Percentiles rank a stretch among this genome's conserved stretches.
These are phyloP conservation scores for Fusarium veterinarium DNA, from an alignment of 2,329 filamentous ascomycete genomes.

Conservation along the genomic window DNA sequence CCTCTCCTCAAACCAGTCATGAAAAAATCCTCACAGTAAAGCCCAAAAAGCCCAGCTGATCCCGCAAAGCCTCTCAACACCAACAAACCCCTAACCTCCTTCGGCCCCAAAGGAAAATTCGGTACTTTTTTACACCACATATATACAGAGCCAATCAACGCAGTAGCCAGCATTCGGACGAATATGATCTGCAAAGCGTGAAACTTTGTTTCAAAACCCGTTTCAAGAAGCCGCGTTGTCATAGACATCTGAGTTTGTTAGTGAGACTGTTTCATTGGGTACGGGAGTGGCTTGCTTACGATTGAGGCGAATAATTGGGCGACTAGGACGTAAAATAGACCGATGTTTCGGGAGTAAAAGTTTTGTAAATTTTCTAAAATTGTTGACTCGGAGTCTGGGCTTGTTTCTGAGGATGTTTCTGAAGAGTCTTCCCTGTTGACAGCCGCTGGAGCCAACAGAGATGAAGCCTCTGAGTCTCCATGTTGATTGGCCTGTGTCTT, in stretches of 20 bases:
- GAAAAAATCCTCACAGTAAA: slow-evolving; percentile 50
- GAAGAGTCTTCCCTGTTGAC: neutral
- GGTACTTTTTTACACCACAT: slow-evolving; percentile 60
- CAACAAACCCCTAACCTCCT: slow-evolving; percentile 71
- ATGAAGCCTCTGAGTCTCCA: neutral
- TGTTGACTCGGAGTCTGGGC: neutral
- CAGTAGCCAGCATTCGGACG: slow-evolving; percentile 55
- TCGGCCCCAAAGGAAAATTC: slow-evolving; percentile 73
- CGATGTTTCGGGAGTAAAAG: slow-evolving; percentile 62
- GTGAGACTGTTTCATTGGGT: accelerated
- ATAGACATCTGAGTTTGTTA: slow-evolving; percentile 52
- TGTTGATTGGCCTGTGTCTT: neutral
- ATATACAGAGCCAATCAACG: slow-evolving; percentile 52
- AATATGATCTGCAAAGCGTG: slow-evolving; percentile 58
- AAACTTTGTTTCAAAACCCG: slow-evolving; percentile 50
- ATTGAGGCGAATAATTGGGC: slow-evolving; percentile 56
- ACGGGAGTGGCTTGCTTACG: slow-evolving; percentile 38
- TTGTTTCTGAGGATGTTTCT: neutral
- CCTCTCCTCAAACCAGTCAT: accelerated
- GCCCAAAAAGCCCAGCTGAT: slow-evolving; percentile 73
- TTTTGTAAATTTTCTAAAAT: slow-evolving; percentile 20
- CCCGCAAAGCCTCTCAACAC: slow-evolving; percentile 73
- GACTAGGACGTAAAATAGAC: slow-evolving; percentile 54
- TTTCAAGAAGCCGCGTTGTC: slow-evolving; percentile 53
- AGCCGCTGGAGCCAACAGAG: neutral